Conservation (phyloP, 352 stramenopile species). For the Phytophthora brassicae region DNA sequence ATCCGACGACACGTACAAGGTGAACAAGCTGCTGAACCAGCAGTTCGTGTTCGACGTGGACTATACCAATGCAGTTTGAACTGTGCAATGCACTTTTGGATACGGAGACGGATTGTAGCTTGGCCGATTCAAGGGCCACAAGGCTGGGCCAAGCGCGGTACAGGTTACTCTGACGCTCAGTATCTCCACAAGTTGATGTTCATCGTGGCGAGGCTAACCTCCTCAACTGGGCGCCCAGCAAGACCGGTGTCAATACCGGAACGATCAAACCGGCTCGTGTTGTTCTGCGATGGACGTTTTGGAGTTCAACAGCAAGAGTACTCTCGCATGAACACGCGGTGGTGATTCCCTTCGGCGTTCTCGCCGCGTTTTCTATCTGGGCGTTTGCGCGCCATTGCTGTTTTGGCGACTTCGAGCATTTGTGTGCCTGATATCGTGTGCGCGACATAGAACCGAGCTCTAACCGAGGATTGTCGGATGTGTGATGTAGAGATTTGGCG, state of each 20-base stretch:
- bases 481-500: too few species aligned
- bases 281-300: conserved; percentile 65
- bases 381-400: background rate
- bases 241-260: conserved; percentile 40
- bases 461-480: conserved; percentile 1
- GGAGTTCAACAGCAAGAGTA: conserved; percentile 53
- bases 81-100: conserved; percentile 65
- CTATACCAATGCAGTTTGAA: conserved; percentile 52
- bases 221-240: conserved; percentile 40
- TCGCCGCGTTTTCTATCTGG: background rate
- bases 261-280: conserved; percentile 44
- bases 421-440: too few species aligned
- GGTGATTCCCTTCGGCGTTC: background rate
- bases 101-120: conserved; percentile 56
- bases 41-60: conserved; percentile 74
- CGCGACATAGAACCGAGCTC: background rate
- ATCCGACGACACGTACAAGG: conserved; percentile 36
- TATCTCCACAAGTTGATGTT: conserved; percentile 63
- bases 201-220: conserved; percentile 65
- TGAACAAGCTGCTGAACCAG: conserved; percentile 59
- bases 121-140: conserved; percentile 17
- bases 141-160: conserved; percentile 26
- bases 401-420: background rate
- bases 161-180: conserved; percentile 53
- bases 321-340: background rate